Percentiles rank a stretch among this genome's conserved stretches.
Conservation (phyloP, 441 rosid species). For the Syzygium malaccense region DNA sequence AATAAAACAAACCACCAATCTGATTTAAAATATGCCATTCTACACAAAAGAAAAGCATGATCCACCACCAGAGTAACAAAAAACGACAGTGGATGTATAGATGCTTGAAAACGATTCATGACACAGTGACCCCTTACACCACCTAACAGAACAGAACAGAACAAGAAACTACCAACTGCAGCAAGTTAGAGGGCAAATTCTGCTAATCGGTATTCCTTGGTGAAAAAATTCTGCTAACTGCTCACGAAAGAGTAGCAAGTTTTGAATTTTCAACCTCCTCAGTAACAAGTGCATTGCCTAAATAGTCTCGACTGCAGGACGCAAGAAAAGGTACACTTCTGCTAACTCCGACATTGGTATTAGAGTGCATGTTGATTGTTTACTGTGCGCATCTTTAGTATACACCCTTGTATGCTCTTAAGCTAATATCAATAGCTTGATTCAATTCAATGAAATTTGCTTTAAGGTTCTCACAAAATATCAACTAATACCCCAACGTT, state of each 20-base stretch:
- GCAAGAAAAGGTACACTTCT: not conserved
- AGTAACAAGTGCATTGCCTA: not conserved
- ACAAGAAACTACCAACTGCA: not conserved
- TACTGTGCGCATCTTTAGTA: not conserved
- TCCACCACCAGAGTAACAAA: not conserved
- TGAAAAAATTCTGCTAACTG: not conserved
- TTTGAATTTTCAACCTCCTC: not conserved
- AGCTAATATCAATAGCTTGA: not conserved
- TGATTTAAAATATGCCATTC: not conserved
- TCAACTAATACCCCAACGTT: not conserved
- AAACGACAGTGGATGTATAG: not conserved
- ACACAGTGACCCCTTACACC: not conserved
- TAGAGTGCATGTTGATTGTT: not conserved
- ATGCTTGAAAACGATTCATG: not conserved
- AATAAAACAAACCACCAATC: not conserved
- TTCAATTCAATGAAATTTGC: not conserved
- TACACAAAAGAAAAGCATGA: not conserved
- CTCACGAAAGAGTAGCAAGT: not conserved
- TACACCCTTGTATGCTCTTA: not conserved
- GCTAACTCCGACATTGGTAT: not conserved
- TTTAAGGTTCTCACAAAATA: not conserved
- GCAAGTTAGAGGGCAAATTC: not conserved
- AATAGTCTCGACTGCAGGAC: not conserved
- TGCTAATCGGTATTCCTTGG: not conserved
- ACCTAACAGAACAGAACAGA: not conserved